Percentiles rank a stretch among this genome's conserved stretches.
Conservation (phyloP, 2,329 filamentous ascomycete species). For the Decorospora gaudefroyi region DNA sequence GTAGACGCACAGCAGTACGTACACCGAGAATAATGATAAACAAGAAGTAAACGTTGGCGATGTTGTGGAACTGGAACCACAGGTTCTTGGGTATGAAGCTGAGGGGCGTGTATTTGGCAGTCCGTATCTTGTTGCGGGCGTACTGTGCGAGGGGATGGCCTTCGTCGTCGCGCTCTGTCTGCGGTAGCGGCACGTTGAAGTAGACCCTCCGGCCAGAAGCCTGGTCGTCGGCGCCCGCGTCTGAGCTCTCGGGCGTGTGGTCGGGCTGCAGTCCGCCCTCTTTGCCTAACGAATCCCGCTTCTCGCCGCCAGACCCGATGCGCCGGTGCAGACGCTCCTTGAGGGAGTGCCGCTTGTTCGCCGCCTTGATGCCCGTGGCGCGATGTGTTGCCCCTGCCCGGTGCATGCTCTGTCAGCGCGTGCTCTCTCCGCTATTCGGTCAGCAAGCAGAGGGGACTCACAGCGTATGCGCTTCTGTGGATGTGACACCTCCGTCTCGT, state of each 20-base stretch:
- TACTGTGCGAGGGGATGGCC: conserved; percentile 72
- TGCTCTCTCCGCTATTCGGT: neutral
- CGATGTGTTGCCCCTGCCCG: conserved; percentile 80
- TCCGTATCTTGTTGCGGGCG: conserved; percentile 93
- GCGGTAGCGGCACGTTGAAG: conserved; percentile 83
- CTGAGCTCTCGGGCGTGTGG: conserved; percentile 50
- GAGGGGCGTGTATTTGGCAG: conserved; percentile 93
- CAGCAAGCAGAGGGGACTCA: conserved; percentile 8
- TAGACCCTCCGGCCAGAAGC: conserved; percentile 64
- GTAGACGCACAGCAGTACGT: conserved; percentile 53
- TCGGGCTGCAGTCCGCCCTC: conserved; percentile 47
- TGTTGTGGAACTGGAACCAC: conserved; percentile 97
- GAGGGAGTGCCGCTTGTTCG: conserved; percentile 79
- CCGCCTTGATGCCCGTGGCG: conserved; percentile 73
- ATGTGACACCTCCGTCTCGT: conserved; percentile 59
- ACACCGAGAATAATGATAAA: conserved; percentile 94
- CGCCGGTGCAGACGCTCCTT: conserved; percentile 73
- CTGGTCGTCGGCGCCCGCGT: conserved; percentile 48
- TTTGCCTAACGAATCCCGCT: conserved; percentile 55
- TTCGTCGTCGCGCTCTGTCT: conserved; percentile 75
- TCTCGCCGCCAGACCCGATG: conserved; percentile 65
- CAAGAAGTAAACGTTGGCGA: conserved; percentile 97
- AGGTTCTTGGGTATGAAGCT: conserved; percentile 96
- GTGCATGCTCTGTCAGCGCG: conserved; percentile 10
- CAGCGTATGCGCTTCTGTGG: conserved; percentile 80